phyloP scores from a whole-genome alignment of 495 filamentous ascomycete genomes.

The Aspergillus cristatus region DNA sequence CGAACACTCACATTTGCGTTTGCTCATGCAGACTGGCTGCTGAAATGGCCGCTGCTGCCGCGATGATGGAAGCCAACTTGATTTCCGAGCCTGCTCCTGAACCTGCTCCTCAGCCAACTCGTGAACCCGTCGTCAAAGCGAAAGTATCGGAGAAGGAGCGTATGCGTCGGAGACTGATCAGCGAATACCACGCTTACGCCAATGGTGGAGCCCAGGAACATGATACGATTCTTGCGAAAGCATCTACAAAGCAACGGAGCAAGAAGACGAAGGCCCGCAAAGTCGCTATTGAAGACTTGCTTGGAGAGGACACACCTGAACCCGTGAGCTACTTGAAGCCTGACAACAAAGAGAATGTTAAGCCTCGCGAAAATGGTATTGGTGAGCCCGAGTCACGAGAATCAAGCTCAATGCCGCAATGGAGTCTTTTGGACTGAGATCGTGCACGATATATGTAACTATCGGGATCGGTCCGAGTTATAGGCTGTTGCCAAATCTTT shows the following conservation, averaged over 20 bases:
- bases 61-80: too few species aligned
- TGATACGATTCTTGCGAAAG: slow-evolving; percentile 13
- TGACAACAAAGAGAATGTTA: neutral
- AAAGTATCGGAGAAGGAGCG: neutral
- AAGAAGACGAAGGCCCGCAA: neutral
- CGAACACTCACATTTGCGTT: slow-evolving; percentile 5
- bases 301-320: too few species aligned
- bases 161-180: neutral
- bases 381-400: too few species aligned
- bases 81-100: too few species aligned
- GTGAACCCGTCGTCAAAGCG: neutral
- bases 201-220: slow-evolving; percentile 16
- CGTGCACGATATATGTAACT: too few species aligned
- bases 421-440: neutral
- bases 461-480: too few species aligned
- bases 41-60: neutral
- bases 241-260: neutral
- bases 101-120: too few species aligned
- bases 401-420: neutral
- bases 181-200: slow-evolving; percentile 14
- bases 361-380: neutral
- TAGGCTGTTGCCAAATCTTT: too few species aligned
- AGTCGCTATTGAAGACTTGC: too few species aligned
- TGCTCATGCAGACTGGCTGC: slow-evolving; percentile 7
- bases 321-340: neutral